Evolutionary conservation across 768 basidiomycete genomes (phyloP).

Genomic region (Antrodiella citrinella): DNA sequence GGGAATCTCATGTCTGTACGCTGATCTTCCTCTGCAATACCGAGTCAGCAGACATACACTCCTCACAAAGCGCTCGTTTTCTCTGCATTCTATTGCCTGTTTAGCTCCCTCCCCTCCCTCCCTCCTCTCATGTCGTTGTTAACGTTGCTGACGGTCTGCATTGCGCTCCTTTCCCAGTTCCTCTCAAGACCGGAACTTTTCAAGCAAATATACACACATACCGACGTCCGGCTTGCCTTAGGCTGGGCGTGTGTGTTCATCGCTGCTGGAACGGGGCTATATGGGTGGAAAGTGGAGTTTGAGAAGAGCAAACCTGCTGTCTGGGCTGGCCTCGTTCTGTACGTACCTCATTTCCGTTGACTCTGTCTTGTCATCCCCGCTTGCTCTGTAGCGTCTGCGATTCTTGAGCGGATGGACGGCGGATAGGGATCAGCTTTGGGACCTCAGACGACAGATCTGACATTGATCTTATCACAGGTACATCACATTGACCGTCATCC

Average conservation of each 20-base stretch:
- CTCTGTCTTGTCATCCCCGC: constrained; percentile 59
- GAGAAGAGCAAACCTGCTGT: constrained; percentile 37
- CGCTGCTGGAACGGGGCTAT: constrained; percentile 73
- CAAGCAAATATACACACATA: constrained; percentile 80
- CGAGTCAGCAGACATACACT: too few species aligned
- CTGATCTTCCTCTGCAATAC: too few species aligned
- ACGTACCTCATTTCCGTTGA: constrained; percentile 51
- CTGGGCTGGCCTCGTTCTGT: constrained; percentile 70
- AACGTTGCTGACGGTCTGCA: not conserved
- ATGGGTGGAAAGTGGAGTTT: constrained; percentile 85
- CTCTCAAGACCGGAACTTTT: constrained; percentile 75
- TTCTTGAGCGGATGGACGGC: constrained; percentile 52
- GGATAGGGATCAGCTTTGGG: constrained; percentile 86
- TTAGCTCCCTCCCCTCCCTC: not conserved
- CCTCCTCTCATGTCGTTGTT: not conserved
- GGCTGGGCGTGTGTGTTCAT: constrained; percentile 85
- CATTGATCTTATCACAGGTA: constrained; percentile 45
- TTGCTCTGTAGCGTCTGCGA: too few species aligned
- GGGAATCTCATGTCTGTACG: too few species aligned
- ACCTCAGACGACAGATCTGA: constrained; percentile 90
- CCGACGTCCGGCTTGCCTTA: constrained; percentile 78
- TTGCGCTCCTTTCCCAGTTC: constrained; percentile 39
- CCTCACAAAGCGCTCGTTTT: too few species aligned
- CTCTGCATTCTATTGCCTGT: not conserved
- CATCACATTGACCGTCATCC: constrained; percentile 46